Base-by-base conservation (phyloP, 2,329 filamentous ascomycete species). In the Trichoderma gracile region DNA sequence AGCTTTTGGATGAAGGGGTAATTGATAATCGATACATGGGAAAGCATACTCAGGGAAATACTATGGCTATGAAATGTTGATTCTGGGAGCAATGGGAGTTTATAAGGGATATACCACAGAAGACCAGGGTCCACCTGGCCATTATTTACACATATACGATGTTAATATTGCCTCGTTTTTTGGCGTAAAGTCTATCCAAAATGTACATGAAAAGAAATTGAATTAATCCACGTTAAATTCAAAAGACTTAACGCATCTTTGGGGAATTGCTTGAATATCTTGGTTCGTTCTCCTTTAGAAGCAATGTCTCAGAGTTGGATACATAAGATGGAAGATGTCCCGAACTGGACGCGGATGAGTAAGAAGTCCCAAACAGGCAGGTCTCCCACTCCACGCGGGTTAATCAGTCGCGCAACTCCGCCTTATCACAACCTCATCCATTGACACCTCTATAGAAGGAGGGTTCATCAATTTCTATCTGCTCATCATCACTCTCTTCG, bases 61-160 rank as follows among this genome's bases (percentile, higher is more conserved):
- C 8, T 23, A 9, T 33, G 14, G 23, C 40, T 38, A 46, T 61
- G 12, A 23, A 61, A n/a, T n/a, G n/a, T 38, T 43, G 59, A 62
- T 62, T 38, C 50, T 19, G 33, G 40, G 49, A 62, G 59, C 59
- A 62, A 54, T 19, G 15, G 59, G 59, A 46, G 49, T 62, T 38
- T 62, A 46, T 8, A 52, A 17, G 53, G 59, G 40, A 62, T 62
- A 62, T 62, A 62, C 59, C 49, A 62, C n/a, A 19, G 19, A 46
- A 54, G 40, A 38, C 25, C 30, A 30, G 30, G 30, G 9, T 30
- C 30, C 30, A 30, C 30, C 9, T 10, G 9, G 30, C 30, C 30
- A 30, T 30, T 3, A 30, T 30, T 8, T 30, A 30, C 30, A 3
- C 25, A 27, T 27, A 27, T 27, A 27, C 25, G 25, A 27, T 27